Evolutionary conservation across 1,139 yeast species (phyloP).

Genomic region (Kurtzmaniella quercitrusa): DNA sequence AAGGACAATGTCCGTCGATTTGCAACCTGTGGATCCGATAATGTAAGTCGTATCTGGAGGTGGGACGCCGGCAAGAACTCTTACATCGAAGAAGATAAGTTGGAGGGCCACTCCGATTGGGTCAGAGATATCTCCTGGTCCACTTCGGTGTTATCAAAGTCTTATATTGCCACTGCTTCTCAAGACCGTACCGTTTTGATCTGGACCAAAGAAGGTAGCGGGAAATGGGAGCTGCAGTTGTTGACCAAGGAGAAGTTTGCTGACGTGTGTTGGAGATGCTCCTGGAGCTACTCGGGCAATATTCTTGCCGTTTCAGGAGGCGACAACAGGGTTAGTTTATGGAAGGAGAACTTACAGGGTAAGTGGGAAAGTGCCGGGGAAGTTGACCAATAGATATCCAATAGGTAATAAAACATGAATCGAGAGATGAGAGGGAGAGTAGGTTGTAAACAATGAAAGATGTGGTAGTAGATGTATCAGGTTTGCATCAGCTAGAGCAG

Average conservation of each 20-base stretch:
- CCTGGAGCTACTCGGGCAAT: slow-evolving; percentile 96
- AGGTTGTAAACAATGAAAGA: too few relatives aligned
- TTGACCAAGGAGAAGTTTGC: slow-evolving; percentile 82
- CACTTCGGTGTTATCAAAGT: slow-evolving; percentile 78
- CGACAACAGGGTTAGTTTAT: slow-evolving; percentile 89
- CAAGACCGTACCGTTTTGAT: slow-evolving; percentile 93
- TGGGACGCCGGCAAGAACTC: slow-evolving; percentile 52
- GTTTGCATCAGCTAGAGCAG: too few relatives aligned
- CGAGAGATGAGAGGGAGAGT: background rate
- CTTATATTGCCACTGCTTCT: slow-evolving; percentile 96
- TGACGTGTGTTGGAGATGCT: slow-evolving; percentile 97
- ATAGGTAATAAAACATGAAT: background rate
- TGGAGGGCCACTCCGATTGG: slow-evolving; percentile 96
- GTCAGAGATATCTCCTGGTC: slow-evolving; percentile 99
- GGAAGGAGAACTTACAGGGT: slow-evolving; percentile 94
- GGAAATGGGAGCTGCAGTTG: slow-evolving; percentile 75
- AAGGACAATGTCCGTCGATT: slow-evolving; percentile 52
- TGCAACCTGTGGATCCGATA: slow-evolving; percentile 95
- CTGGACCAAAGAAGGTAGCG: slow-evolving; percentile 75
- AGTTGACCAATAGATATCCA: slow-evolving; percentile 60
- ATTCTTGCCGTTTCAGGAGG: slow-evolving; percentile 95
- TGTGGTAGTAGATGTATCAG: too few relatives aligned
- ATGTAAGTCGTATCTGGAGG: slow-evolving; percentile 88
- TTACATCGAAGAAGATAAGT: slow-evolving; percentile 68
- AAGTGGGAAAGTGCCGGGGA: slow-evolving; percentile 97